These are phyloP conservation scores for Stentor roeselii DNA, from an alignment of 73 alveolate species.

Conservation along the genomic window DNA sequence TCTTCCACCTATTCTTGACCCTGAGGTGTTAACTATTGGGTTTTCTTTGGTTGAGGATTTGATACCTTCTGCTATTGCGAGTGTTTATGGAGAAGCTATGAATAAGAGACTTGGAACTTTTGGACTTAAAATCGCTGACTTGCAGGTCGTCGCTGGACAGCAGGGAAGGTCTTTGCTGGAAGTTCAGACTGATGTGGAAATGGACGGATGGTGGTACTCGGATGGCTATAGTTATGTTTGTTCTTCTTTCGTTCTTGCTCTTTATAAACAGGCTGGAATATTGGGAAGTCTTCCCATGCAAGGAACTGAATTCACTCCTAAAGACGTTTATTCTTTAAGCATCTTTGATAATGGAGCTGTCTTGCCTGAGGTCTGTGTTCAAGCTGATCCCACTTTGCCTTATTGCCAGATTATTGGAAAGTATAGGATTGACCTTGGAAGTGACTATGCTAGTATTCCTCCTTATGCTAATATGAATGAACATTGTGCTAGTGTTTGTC, in stretches of 20 bases:
- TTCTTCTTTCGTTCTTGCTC: constrained; percentile 75
- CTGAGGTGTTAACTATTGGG: constrained; percentile 51
- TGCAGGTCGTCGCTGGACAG: constrained; percentile 66
- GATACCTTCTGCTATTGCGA: constrained; percentile 52
- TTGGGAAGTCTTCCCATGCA: constrained; percentile 66
- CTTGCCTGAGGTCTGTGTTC: constrained; percentile 69
- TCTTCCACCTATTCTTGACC: constrained; percentile 71
- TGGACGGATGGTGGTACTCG: constrained; percentile 84
- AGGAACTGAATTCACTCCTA: constrained; percentile 83
- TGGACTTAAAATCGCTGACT: constrained; percentile 62
- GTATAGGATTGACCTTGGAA: constrained; percentile 66
- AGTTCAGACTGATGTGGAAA: constrained; percentile 81
- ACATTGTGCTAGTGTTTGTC: constrained; percentile 83
- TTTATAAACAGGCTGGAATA: constrained; percentile 88
- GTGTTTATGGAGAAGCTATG: constrained; percentile 68
- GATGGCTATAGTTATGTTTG: constrained; percentile 91
- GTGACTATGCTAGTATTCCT: constrained; percentile 65
- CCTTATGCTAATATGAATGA: constrained; percentile 93
- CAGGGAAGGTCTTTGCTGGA: constrained; percentile 69
- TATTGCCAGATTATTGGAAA: constrained; percentile 90
- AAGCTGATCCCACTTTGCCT: constrained; percentile 76
- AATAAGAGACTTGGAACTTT: constrained; percentile 82
- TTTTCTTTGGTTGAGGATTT: constrained; percentile 58
- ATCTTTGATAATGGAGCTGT: constrained; percentile 61
- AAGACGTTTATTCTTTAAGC: constrained; percentile 67